phyloP scores from a whole-genome alignment of 345 rosid genomes.

The Orychophragmus violaceus region DNA sequence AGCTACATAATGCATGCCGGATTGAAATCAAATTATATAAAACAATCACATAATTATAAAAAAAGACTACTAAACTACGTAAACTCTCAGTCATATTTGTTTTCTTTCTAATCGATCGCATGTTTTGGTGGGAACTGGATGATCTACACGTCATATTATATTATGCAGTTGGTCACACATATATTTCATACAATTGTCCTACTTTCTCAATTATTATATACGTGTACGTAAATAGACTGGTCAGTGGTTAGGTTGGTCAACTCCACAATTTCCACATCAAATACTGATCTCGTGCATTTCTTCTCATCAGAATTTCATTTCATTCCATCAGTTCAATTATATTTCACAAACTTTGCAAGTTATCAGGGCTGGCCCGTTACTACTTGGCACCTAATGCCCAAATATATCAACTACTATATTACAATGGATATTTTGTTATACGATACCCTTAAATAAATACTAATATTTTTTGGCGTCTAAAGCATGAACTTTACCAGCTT shows the following conservation, averaged over 20 bases:
- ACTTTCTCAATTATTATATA: conserved; percentile 7
- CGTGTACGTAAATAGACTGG: neutral
- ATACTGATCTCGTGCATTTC: conserved; percentile 3
- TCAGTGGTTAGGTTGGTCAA: conserved; percentile 2
- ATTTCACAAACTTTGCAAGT: neutral
- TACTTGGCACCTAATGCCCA: no score
- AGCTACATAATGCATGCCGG: neutral
- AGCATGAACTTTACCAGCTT: no score
- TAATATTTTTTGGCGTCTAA: no score
- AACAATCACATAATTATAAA: neutral
- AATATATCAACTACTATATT: no score
- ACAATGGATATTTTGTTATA: no score
- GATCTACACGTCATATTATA: conserved; percentile 10
- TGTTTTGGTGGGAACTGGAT: neutral
- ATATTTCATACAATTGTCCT: conserved; percentile 5
- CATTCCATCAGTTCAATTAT: neutral
- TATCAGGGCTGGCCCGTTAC: no score
- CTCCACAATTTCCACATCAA: conserved; percentile 2
- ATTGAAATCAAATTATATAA: neutral
- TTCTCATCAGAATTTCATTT: neutral
- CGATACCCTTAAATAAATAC: no score
- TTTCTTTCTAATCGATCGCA: conserved; percentile 1
- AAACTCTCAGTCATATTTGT: neutral
- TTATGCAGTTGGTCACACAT: conserved; percentile 22
- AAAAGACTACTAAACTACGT: neutral